Conservation (phyloP, 176 grass and related monocot species). For the Alloteropsis semialata region DNA sequence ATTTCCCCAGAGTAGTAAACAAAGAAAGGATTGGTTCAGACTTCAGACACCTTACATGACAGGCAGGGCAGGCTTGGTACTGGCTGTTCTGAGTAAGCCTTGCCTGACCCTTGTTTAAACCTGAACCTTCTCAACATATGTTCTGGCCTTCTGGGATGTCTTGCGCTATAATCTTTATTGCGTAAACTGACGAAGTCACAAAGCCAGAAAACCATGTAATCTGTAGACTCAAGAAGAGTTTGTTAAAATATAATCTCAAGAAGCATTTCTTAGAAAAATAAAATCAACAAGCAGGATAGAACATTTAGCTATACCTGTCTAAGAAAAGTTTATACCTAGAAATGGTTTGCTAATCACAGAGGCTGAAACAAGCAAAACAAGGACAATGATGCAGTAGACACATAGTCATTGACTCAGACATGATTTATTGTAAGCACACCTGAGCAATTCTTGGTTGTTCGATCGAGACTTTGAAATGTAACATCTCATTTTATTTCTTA, state of each 20-base stretch:
- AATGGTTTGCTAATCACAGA: not conserved
- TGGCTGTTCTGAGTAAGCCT: not conserved
- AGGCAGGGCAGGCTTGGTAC: not conserved
- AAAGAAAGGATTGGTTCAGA: not conserved
- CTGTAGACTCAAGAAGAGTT: not conserved
- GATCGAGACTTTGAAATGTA: not conserved
- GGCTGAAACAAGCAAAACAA: not conserved
- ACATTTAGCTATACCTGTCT: not conserved
- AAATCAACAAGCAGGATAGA: not conserved
- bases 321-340: not conserved
- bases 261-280: not conserved
- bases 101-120: not conserved
- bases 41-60: slow-evolving; percentile 1
- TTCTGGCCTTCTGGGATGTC: not conserved
- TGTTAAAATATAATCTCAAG: not conserved
- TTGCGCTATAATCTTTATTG: not conserved
- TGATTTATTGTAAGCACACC: not conserved
- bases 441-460: not conserved
- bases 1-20: not conserved
- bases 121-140: not conserved
- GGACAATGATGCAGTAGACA: not conserved
- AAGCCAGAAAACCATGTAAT: not conserved
- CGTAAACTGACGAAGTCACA: not conserved
- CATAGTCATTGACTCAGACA: not conserved
- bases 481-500: not conserved